phyloP scores from a whole-genome alignment of 2,329 filamentous ascomycete genomes.

The Penicillium aurantiogriseum region DNA sequence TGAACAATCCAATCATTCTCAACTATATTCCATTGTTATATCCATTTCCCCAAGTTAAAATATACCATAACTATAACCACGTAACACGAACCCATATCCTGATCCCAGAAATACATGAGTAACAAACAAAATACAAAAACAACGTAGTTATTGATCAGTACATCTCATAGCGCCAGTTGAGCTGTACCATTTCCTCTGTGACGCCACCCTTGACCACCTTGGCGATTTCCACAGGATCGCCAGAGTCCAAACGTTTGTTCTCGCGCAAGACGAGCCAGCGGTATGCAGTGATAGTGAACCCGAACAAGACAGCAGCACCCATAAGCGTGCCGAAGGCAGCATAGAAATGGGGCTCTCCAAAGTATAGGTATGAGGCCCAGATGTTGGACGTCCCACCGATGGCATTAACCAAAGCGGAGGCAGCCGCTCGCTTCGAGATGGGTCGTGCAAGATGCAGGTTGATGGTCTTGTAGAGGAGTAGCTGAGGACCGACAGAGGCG shows the following conservation, averaged over 20 bases:
- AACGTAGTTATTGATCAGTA: conserved; percentile 24
- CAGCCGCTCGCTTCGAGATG: conserved; percentile 44
- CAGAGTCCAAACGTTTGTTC: conserved; percentile 42
- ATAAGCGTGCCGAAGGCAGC: conserved; percentile 43
- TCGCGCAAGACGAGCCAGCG: conserved; percentile 41
- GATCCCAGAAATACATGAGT: not conserved
- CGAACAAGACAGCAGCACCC: conserved; percentile 31
- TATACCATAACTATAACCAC: not conserved
- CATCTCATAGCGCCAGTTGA: conserved; percentile 49
- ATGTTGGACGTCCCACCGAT: conserved; percentile 29
- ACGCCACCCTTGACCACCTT: conserved; percentile 45
- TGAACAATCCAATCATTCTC: not conserved
- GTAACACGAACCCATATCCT: not conserved
- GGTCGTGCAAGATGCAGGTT: conserved; percentile 45
- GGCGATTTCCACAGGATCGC: conserved; percentile 36
- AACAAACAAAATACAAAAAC: not conserved
- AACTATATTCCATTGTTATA: not conserved
- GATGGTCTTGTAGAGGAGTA: conserved; percentile 45
- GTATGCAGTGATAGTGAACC: conserved; percentile 37
- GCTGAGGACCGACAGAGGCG: conserved; percentile 42
- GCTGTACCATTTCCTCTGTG: conserved; percentile 45
- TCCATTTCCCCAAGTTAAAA: not conserved
- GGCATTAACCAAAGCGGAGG: conserved; percentile 43
- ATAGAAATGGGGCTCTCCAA: conserved; percentile 35
- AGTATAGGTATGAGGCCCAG: conserved; percentile 28